Evolutionary conservation across 2,329 filamentous ascomycete species (phyloP).

Genomic region (Thermoascus crustaceus): DNA sequence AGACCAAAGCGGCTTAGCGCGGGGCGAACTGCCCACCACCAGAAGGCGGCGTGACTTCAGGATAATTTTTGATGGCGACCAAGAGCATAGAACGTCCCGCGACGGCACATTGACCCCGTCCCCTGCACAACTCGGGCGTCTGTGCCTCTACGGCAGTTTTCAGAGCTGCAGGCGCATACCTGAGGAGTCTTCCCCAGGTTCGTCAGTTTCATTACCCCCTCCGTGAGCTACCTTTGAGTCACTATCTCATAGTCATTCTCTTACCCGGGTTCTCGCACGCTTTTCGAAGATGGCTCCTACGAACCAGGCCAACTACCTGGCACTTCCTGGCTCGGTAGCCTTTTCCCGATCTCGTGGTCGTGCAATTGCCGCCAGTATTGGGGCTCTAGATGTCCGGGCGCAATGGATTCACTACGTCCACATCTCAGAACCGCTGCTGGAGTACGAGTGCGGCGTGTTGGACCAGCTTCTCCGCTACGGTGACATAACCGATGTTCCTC

Average conservation of each 20-base stretch:
- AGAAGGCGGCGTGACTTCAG: slow-evolving; percentile 6
- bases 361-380: slow-evolving; percentile 35
- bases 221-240: neutral
- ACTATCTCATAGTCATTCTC: neutral
- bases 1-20: slow-evolving; percentile 20
- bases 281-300: slow-evolving; percentile 25
- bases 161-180: slow-evolving; percentile 14
- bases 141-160: slow-evolving; percentile 5
- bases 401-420: slow-evolving; percentile 58
- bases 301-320: slow-evolving; percentile 23
- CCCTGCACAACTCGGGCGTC: neutral
- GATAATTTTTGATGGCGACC: slow-evolving; percentile 1
- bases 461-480: slow-evolving; percentile 56
- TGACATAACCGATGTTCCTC: slow-evolving; percentile 42
- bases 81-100: slow-evolving; percentile 1
- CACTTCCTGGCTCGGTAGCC: slow-evolving; percentile 35
- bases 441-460: slow-evolving; percentile 43
- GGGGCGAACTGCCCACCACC: slow-evolving; percentile 11
- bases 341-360: slow-evolving; percentile 39
- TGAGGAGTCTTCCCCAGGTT: slow-evolving; percentile 6
- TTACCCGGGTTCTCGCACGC: slow-evolving; percentile 1
- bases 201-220: neutral
- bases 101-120: neutral
- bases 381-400: slow-evolving; percentile 36
- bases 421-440: slow-evolving; percentile 42